Percentiles rank a stretch among this genome's conserved stretches.
phyloP scores from a whole-genome alignment of 805 yeast species.

The Yamadazyma insecticola region DNA sequence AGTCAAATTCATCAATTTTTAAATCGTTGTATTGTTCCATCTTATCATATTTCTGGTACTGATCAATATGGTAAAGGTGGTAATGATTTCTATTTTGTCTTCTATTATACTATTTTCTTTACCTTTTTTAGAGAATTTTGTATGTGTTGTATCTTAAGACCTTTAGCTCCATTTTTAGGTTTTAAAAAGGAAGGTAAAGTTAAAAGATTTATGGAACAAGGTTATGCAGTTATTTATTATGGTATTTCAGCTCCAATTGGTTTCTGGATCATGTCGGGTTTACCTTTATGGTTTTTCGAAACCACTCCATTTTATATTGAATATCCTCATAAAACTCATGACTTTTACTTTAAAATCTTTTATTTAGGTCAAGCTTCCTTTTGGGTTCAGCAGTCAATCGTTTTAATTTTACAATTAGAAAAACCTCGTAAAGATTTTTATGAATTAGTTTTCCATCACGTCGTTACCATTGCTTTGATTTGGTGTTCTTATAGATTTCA shows the following conservation, averaged over 20 bases:
- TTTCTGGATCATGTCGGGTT: slow-evolving; percentile 72
- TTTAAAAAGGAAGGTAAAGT: slow-evolving; percentile 52
- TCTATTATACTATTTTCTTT: slow-evolving; percentile 78
- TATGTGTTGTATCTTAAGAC: slow-evolving; percentile 78
- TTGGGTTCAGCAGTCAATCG: slow-evolving; percentile 94
- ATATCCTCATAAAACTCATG: slow-evolving; percentile 81
- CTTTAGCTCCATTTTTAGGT: slow-evolving; percentile 57
- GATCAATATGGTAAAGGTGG: slow-evolving; percentile 83
- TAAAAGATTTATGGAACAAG: slow-evolving; percentile 88
- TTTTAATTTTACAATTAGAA: slow-evolving; percentile 78
- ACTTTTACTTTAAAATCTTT: slow-evolving; percentile 66
- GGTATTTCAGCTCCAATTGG: slow-evolving; percentile 83
- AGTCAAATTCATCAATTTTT: slow-evolving; percentile 54
- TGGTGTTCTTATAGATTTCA: slow-evolving; percentile 88
- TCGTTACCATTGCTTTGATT: slow-evolving; percentile 83
- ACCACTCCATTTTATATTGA: slow-evolving; percentile 74
- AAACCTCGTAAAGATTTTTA: slow-evolving; percentile 92
- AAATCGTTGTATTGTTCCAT: slow-evolving; percentile 57
- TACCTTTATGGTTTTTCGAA: slow-evolving; percentile 87
- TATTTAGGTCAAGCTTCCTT: slow-evolving; percentile 92
- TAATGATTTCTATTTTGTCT: slow-evolving; percentile 76
- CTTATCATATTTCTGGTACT: slow-evolving; percentile 59
- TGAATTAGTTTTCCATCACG: slow-evolving; percentile 90
- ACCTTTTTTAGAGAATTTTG: slow-evolving; percentile 86
- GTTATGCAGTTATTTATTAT: slow-evolving; percentile 78